phyloP scores from a whole-genome alignment of 2,329 filamentous ascomycete genomes.

The Trichoderma sp. region DNA sequence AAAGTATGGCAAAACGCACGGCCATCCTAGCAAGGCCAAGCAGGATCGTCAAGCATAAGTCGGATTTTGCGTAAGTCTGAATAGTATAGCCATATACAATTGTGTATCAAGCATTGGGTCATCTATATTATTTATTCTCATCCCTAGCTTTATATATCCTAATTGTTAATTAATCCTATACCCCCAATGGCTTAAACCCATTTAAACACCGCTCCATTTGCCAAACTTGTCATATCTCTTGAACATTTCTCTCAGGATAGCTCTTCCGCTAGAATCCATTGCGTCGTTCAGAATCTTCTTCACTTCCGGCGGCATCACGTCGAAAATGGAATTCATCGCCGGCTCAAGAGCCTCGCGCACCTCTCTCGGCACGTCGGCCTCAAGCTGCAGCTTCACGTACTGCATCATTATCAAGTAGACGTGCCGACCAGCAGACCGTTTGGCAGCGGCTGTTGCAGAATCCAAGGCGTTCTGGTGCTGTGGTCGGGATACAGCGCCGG shows the following conservation, averaged over 20 bases:
- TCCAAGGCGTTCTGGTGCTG: conserved; percentile 48
- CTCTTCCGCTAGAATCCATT: conserved; percentile 57
- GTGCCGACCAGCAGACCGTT: conserved; percentile 58
- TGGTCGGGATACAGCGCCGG: conserved; percentile 50
- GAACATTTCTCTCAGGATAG: conserved; percentile 56
- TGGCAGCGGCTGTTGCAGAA: conserved; percentile 59
- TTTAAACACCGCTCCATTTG: conserved; percentile 59
- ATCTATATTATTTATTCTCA: conserved; percentile 11
- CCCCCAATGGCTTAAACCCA: not conserved
- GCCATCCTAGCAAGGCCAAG: conserved; percentile 52
- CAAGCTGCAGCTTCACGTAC: conserved; percentile 60
- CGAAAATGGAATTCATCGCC: conserved; percentile 57
- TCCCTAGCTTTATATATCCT: not conserved
- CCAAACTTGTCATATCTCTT: conserved; percentile 60
- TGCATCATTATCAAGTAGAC: conserved; percentile 59
- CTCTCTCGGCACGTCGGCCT: conserved; percentile 47
- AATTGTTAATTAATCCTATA: not conserved
- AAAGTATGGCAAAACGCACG: conserved; percentile 55
- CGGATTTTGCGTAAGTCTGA: not conserved
- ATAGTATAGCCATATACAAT: not conserved
- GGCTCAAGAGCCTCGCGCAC: conserved; percentile 56
- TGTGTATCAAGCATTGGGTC: not conserved
- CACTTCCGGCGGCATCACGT: conserved; percentile 54
- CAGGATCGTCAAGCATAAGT: conserved; percentile 24
- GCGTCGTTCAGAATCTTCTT: conserved; percentile 57